Base-by-base conservation (phyloP, 768 basidiomycete species). In the Stropharia rugosoannulata region DNA sequence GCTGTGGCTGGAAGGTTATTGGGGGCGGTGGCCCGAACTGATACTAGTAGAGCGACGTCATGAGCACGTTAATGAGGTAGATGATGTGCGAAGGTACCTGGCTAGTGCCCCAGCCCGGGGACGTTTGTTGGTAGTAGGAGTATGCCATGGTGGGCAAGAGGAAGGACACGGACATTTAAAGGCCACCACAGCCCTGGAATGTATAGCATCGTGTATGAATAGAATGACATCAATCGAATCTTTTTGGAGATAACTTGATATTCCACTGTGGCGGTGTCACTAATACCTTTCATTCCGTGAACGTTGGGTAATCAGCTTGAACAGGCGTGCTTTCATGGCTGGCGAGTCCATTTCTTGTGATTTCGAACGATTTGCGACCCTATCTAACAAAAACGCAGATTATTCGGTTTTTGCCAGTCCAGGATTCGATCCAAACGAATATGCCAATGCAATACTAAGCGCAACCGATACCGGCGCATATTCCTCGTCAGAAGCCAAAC, bases 361-460 rank as follows among this genome's bases (percentile, higher is more conserved):
- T 8, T 19, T 16, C 18, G 18, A 16, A 16, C 22, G 9, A 8
- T 18, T 15, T 45, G 9, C 10, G 19, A 27, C 12, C 1, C 15
- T 32, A 18, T 32, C 25, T 47, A 48, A 47, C 39, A 5, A 11
- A 7, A 2, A 25, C 39, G 5, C 25, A 87, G 93, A 94, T 60
- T 89, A 94, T 65, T 67, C 85, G 13, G 80, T 87, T 44, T 98
- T 97, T 65, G 78, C 90, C 27, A 78, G 73, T 40, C 68, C 84
- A 2, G 78, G 85, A 35, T 98, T 98, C 69, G 89, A 96, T 67
- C 80, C 92, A 13, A 89, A 91, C 65, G 89, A 90, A 40, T 97
- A 95, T 68, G 95, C 95, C 2, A 95, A 95, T 69, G 86, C 92
- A 13, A 82, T 96, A 51, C 80, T 98, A 32, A 32, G 29, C 19